Evolutionary conservation across 352 stramenopile genomes (phyloP).

Genomic region (Pythium vanterpoolii): DNA sequence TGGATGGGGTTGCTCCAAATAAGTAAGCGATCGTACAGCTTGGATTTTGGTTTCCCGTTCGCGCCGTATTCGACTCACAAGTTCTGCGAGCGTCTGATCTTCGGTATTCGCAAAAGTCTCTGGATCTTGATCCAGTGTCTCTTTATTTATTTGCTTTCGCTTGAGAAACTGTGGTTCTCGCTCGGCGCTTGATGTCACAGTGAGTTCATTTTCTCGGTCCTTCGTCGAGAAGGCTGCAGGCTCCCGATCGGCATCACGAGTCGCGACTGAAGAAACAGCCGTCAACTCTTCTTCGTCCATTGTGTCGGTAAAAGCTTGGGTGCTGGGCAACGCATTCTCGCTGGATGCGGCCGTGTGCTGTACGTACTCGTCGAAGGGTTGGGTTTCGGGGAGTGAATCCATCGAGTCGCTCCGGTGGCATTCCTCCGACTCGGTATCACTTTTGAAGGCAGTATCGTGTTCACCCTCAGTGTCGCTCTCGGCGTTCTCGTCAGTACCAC

Average conservation of each 20-base stretch:
- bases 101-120: constrained; percentile 17
- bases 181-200: neutral
- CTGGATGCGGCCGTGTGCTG: constrained; percentile 2
- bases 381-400: constrained; percentile 37
- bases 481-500: neutral
- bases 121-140: constrained; percentile 3
- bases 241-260: neutral
- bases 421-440: neutral
- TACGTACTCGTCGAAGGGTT: constrained; percentile 40
- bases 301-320: constrained; percentile 8
- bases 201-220: neutral
- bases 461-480: neutral
- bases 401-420: constrained; percentile 25
- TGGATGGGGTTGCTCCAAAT: neutral
- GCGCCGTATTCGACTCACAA: constrained; percentile 8
- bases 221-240: neutral
- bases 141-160: constrained; percentile 13
- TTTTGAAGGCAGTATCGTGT: neutral
- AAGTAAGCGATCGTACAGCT: neutral
- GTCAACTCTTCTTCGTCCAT: constrained; percentile 4
- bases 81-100: constrained; percentile 19
- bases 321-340: constrained; percentile 2
- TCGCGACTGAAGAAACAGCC: neutral
- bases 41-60: constrained; percentile 8
- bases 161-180: constrained; percentile 12